Evolutionary conservation across 140 eudicot genomes (phyloP).

Genomic region (Oenanthe javanica): DNA sequence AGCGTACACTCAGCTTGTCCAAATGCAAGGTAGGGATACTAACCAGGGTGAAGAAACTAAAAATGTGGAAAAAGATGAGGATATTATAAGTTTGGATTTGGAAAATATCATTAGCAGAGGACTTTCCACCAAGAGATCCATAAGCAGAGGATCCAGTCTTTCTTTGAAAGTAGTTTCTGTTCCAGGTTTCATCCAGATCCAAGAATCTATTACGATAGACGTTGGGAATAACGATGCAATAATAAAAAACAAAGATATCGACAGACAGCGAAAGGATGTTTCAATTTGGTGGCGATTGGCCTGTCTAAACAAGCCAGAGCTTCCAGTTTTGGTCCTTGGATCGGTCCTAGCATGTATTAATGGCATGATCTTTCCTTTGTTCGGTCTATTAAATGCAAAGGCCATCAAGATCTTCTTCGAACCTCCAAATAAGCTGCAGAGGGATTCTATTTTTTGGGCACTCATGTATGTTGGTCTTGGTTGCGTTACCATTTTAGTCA

Average conservation of each 20-base stretch:
- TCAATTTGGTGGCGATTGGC: slow-evolving; percentile 35
- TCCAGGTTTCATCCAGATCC: slow-evolving; percentile 13
- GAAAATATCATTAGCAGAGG: slow-evolving; percentile 16
- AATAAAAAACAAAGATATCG: neutral
- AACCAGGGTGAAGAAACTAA: slow-evolving; percentile 14
- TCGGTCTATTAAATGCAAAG: slow-evolving; percentile 40
- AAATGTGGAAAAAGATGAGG: neutral
- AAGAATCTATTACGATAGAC: slow-evolving; percentile 16
- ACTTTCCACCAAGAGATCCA: slow-evolving; percentile 12
- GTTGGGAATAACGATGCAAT: neutral
- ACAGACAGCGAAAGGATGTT: slow-evolving; percentile 3
- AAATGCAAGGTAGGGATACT: slow-evolving; percentile 32
- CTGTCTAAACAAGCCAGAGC: slow-evolving; percentile 50
- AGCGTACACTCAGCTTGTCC: slow-evolving; percentile 47
- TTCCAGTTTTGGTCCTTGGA: slow-evolving; percentile 37
- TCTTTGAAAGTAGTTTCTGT: slow-evolving; percentile 16
- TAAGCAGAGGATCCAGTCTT: neutral
- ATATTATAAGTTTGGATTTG: neutral
- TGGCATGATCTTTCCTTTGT: slow-evolving; percentile 43
- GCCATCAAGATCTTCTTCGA: slow-evolving; percentile 44
- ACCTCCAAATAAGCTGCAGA: slow-evolving; percentile 22
- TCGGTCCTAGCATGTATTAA: slow-evolving; percentile 35
- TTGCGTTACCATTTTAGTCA: slow-evolving; percentile 11
- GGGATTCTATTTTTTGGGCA: slow-evolving; percentile 47
- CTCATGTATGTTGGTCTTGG: slow-evolving; percentile 39